Evolutionary conservation across 2,329 filamentous ascomycete genomes (phyloP).

Genomic region (Apiospora malaysiana): DNA sequence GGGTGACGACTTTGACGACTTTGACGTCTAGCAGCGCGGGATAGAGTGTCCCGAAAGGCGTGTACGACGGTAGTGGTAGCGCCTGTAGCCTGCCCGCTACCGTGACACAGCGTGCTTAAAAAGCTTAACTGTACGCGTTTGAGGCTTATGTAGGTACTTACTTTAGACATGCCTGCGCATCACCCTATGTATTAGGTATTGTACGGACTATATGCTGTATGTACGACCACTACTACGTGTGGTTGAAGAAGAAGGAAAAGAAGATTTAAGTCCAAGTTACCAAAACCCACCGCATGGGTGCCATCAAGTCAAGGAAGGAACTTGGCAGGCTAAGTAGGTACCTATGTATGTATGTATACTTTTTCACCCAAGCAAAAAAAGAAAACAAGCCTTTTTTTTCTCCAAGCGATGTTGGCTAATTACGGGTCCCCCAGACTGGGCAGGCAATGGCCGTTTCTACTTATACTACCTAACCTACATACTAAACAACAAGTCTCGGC

Average conservation of each 20-base stretch:
- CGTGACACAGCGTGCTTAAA: not conserved
- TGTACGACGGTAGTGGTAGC: not conserved
- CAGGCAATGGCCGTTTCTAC: not conserved
- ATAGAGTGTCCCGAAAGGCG: not conserved
- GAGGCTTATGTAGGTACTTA: not conserved
- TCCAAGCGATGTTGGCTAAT: not conserved
- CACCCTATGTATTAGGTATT: no score
- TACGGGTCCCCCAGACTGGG: not conserved
- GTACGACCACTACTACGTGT: not conserved
- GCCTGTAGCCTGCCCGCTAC: not conserved
- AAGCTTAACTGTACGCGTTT: not conserved
- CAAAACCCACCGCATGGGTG: no score
- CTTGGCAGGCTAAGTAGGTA: no score
- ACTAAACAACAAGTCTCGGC: conserved; percentile 14
- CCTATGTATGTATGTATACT: no score
- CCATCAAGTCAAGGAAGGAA: no score
- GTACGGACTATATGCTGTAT: no score
- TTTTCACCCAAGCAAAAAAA: no score
- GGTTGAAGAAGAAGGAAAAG: not conserved
- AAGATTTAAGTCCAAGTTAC: not conserved
- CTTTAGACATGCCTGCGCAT: no score
- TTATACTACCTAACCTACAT: no score
- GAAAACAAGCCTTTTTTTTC: not conserved
- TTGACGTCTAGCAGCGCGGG: not conserved
- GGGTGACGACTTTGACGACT: not conserved